Base-by-base conservation (phyloP, 371 early-diverging fungal species). In the Circinella umbellata region DNA sequence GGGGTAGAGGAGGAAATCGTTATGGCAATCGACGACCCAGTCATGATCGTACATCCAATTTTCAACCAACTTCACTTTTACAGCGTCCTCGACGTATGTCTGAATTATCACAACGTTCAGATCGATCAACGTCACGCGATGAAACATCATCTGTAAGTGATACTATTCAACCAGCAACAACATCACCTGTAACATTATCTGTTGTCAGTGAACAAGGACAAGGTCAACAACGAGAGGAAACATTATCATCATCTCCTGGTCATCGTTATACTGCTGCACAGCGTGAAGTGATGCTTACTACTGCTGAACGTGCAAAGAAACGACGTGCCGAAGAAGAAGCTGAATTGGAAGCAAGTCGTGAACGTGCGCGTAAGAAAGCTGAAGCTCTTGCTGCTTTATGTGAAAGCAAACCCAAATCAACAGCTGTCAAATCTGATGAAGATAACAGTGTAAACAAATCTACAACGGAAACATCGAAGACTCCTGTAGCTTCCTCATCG, bases 221-320 rank as follows among this genome's bases (percentile, higher is more conserved):
- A 9, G 42, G 42, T 27, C 27, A 27, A 27, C 27, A 27, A 27
- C 27, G 27, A 11, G 42, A 42, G 3, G 42, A 9, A 42, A n/a
- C 54, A 55, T 49, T 62, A 46, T 36, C 68, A 14, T 36, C 68
- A 34, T 54, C 49, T 37, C 34, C 60, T 27, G 20, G 11, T 42
- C n/a, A 39, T 38, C n/a, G 38, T 42, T 65, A 76, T 0, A 71
- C 79, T 3, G 77, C 71, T 4, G 80, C 69, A 14, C 84, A 84
- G 60, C 74, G 77, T 34, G 77, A 79, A 42, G 76, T 76, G 3
- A 84, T 84, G 85, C 59, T 78, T 38, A 80, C 74, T 0, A 83
- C 83, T 38, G 83, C 82, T 27, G 85, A 85, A 70, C 80, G 79
- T 18, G 85, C 85, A 18, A 81, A 81, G 66, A 81, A 79, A 48